Percentiles rank a stretch among this genome's conserved stretches.
These are phyloP conservation scores for Bolboschoenoplectus hybrid DNA, from an alignment of 202 grass and related monocot genomes.

Conservation along the genomic window DNA sequence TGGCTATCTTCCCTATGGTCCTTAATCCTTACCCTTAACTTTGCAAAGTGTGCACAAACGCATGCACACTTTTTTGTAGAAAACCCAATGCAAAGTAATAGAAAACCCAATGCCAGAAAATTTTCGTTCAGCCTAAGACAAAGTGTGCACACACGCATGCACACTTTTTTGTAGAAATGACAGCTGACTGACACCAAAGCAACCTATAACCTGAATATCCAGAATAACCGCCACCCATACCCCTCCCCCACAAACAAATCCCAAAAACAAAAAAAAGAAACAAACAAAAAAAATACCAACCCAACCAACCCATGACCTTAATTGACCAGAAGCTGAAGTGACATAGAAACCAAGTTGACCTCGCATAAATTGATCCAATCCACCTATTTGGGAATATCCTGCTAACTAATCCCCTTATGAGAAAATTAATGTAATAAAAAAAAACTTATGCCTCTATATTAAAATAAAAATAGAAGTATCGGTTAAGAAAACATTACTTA, in stretches of 20 bases:
- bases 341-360: too few relatives aligned
- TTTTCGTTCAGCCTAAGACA: neutral
- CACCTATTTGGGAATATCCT: too few relatives aligned
- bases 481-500: slow-evolving; percentile 48
- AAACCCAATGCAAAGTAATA: neutral
- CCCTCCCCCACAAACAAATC: neutral
- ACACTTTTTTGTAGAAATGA: neutral
- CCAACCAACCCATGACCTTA: neutral
- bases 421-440: too few relatives aligned
- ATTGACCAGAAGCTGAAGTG: too few relatives aligned
- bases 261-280: neutral
- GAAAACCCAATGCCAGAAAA: neutral
- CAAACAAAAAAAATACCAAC: neutral
- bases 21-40: neutral
- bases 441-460: too few relatives aligned
- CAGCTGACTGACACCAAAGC: neutral
- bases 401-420: too few relatives aligned
- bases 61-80: neutral
- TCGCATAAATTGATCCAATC: too few relatives aligned
- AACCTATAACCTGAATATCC: neutral
- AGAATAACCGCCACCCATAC: neutral
- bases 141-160: neutral
- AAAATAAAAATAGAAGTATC: neutral
- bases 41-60: neutral
- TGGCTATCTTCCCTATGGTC: neutral